Base-by-base conservation (phyloP, 2,329 filamentous ascomycete species). In the Venturia carpophila region DNA sequence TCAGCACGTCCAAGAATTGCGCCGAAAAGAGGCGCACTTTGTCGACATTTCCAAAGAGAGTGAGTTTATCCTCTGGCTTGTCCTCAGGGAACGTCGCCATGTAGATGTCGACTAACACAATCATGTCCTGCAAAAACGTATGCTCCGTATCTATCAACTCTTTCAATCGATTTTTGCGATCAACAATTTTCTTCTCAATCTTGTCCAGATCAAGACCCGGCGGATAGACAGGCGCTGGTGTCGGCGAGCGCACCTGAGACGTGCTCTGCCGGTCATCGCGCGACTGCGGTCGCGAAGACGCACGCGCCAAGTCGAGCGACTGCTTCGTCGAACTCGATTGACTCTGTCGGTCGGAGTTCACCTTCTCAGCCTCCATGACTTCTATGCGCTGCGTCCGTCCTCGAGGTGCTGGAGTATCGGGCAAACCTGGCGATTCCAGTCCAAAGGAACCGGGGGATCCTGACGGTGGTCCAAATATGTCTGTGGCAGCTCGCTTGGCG, bases 61-160 rank as follows among this genome's bases (percentile, higher is more conserved):
- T 82, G 73, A 92, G 96, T 71, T 95, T 87, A 68, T 96, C 96
- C 68, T 93, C 90, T 27, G 21, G 11, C n/a, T 21, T 58, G 52
- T 84, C 79, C 55, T 89, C 90, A 37, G 97, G 83, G 65, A 90
- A 90, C 0, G 94, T 97, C 55, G 91, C 92, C 76, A 95, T 96
- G 81, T 97, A 99, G 64, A 99, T 97, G 72, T 97, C 92, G 72
- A 96, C 91, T 2, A 96, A 89, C 64, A 99, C 93, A 74, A 92
- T 96, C 91, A 99, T 93, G 74, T 99, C 94, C 68, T 91, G 86
- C 65, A 95, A 87, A 75, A 96, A 97, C 6, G 88, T 87, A 60
- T 91, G 87, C 74, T 99, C 94, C 0, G 94, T 99, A 71, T 97
- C 92, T 58, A 97, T 84, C 45, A 99, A 80, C 75, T 99, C 94